phyloP scores from a whole-genome alignment of 2,329 filamentous ascomycete genomes.

The Cryphonectria nitschkei region DNA sequence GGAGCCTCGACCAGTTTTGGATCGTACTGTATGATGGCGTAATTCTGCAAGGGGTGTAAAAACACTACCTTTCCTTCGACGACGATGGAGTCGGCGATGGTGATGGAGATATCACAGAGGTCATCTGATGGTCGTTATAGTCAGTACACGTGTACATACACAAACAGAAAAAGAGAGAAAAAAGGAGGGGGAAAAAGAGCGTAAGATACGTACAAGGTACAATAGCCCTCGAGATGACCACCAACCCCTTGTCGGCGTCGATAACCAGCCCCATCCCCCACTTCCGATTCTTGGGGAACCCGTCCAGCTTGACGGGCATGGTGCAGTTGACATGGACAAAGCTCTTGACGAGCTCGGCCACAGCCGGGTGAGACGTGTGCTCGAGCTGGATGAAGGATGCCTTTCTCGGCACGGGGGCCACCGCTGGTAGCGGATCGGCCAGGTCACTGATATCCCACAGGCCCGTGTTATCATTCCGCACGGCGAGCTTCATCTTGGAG shows the following conservation, averaged over 20 bases:
- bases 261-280: slow-evolving; percentile 97
- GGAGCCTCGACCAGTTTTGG: slow-evolving; percentile 90
- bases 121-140: slow-evolving; percentile 57
- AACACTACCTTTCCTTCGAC: slow-evolving; percentile 94
- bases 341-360: slow-evolving; percentile 91
- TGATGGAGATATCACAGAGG: slow-evolving; percentile 93
- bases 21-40: slow-evolving; percentile 94
- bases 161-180: not conserved
- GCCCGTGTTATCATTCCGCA: slow-evolving; percentile 86
- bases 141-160: not conserved
- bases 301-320: slow-evolving; percentile 95
- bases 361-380: slow-evolving; percentile 83
- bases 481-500: slow-evolving; percentile 88
- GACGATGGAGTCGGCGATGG: slow-evolving; percentile 94
- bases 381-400: slow-evolving; percentile 92
- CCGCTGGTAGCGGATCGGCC: slow-evolving; percentile 76
- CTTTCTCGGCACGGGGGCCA: slow-evolving; percentile 71
- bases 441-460: slow-evolving; percentile 94
- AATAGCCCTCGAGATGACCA: slow-evolving; percentile 90
- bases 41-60: slow-evolving; percentile 95
- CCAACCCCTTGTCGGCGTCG: slow-evolving; percentile 92
- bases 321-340: slow-evolving; percentile 92
- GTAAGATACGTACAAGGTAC: slow-evolving; percentile 59
- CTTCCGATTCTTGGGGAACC: slow-evolving; percentile 93
- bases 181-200: too few species aligned